phyloP scores from a whole-genome alignment of 305 asterid genomes.

The Euphrasia arctica region DNA sequence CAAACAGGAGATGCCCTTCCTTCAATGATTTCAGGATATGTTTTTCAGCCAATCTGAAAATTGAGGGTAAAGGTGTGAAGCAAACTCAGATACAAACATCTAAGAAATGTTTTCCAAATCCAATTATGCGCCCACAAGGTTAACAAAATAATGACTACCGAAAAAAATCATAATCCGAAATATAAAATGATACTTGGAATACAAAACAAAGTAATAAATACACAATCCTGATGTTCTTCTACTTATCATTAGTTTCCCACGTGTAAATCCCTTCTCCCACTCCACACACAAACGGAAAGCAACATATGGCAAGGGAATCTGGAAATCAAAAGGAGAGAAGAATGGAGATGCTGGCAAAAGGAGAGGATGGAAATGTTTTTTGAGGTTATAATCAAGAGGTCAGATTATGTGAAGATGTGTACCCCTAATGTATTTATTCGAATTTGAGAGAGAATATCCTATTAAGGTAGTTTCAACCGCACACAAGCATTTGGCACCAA shows the following conservation, averaged over 20 bases:
- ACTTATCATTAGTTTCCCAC: background rate
- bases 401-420: background rate
- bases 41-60: constrained; percentile 78
- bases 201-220: constrained; percentile 14
- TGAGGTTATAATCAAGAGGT: background rate
- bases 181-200: constrained; percentile 14
- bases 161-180: background rate
- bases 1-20: constrained; percentile 65
- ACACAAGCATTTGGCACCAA: constrained; percentile 12
- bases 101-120: constrained; percentile 8
- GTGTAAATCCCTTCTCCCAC: background rate
- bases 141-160: background rate
- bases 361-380: too few species aligned
- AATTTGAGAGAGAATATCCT: background rate
- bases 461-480: constrained; percentile 12
- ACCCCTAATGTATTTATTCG: background rate
- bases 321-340: too few species aligned
- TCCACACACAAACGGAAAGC: background rate
- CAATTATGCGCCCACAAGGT: constrained; percentile 13
- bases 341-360: too few species aligned
- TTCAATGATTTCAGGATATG: constrained; percentile 62
- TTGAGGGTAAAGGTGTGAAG: constrained; percentile 25
- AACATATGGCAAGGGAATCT: too few species aligned
- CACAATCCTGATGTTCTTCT: constrained; percentile 5
- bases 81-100: constrained; percentile 13